Conservation (phyloP, 1,284 basidiomycete genomes). For the Pterula multifida region DNA sequence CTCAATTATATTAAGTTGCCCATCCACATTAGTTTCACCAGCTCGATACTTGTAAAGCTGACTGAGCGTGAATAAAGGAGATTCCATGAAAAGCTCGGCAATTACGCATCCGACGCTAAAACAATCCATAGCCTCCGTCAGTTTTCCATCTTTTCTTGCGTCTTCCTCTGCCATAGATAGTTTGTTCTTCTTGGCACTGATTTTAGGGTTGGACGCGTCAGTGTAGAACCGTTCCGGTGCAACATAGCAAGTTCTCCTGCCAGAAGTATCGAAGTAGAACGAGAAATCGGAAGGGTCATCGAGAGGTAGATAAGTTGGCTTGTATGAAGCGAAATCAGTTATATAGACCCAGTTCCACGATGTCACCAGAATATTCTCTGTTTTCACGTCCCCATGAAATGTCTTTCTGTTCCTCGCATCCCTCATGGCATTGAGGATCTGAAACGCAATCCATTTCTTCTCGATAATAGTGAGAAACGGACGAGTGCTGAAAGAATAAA, state of each 20-base stretch:
- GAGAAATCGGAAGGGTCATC: slow-evolving; percentile 98
- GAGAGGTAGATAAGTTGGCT: slow-evolving; percentile 89
- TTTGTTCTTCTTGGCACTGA: slow-evolving; percentile 48
- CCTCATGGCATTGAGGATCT: slow-evolving; percentile 78
- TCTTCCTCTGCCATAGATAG: slow-evolving; percentile 34
- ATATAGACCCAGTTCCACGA: slow-evolving; percentile 94
- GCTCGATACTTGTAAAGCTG: slow-evolving; percentile 94
- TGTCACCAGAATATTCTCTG: slow-evolving; percentile 93
- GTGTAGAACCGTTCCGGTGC: slow-evolving; percentile 95
- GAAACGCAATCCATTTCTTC: slow-evolving; percentile 98
- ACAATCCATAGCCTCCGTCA: slow-evolving; percentile 96
- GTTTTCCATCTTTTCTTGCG: slow-evolving; percentile 55
- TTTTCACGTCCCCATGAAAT: slow-evolving; percentile 96
- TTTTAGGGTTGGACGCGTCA: slow-evolving; percentile 55
- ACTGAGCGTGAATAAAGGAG: slow-evolving; percentile 87
- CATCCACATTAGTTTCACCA: slow-evolving; percentile 72
- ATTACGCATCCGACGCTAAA: slow-evolving; percentile 95
- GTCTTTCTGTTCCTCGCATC: slow-evolving; percentile 77
- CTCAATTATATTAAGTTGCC: slow-evolving; percentile 65
- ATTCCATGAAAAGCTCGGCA: slow-evolving; percentile 92
- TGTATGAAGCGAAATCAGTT: slow-evolving; percentile 95
- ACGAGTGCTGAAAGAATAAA: slow-evolving; percentile 56
- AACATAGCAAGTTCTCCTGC: slow-evolving; percentile 87
- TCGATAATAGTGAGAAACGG: slow-evolving; percentile 88
- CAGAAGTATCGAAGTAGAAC: slow-evolving; percentile 96